Percentiles rank a stretch among this genome's conserved stretches.
Evolutionary conservation across 2,329 filamentous ascomycete genomes (phyloP).

Genomic region (Knoxdaviesia proteae): DNA sequence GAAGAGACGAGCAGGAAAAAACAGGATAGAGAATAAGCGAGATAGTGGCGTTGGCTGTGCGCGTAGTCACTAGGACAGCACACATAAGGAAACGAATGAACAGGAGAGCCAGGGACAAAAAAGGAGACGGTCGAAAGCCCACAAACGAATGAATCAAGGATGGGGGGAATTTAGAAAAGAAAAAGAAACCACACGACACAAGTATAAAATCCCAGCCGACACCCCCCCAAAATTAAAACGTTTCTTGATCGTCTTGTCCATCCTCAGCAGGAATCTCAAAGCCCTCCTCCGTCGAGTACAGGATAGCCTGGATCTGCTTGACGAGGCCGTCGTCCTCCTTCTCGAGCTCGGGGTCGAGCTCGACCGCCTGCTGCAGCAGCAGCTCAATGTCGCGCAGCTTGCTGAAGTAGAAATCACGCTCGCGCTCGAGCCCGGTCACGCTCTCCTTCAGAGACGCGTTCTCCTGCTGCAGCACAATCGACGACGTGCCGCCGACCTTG

Average conservation of each 20-base stretch:
- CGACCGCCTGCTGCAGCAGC: conserved; percentile 77
- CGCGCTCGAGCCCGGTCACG: conserved; percentile 81
- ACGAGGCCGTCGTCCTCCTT: conserved; percentile 82
- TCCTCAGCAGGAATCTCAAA: conserved; percentile 78
- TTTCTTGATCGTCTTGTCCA: conserved; percentile 62
- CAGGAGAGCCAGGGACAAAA: too few species aligned
- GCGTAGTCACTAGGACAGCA: too few species aligned
- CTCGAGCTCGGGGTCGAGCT: conserved; percentile 80
- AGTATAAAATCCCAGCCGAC: neutral
- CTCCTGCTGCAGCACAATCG: conserved; percentile 61
- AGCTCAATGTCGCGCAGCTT: conserved; percentile 95
- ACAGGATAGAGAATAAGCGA: too few species aligned
- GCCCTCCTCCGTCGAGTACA: conserved; percentile 88
- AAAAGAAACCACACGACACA: too few species aligned
- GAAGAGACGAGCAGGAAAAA: too few species aligned
- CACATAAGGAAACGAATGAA: too few species aligned
- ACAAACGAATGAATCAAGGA: too few species aligned
- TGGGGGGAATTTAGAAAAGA: too few species aligned
- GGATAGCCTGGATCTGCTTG: conserved; percentile 88
- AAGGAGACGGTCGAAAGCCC: too few species aligned
- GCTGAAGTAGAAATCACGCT: conserved; percentile 98
- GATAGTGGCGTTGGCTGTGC: too few species aligned
- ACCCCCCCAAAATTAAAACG: conserved; percentile 30
- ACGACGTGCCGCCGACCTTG: conserved; percentile 24
- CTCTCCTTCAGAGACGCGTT: conserved; percentile 84